phyloP scores from a whole-genome alignment of 129 eudicot genomes.

The sunflower (Helianthus annuus) region HanXRQr2.0-SUNRISE NC_035445.2:147846593-147847092 shows the following conservation, averaged over 20 bases:
- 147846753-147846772: not conserved
- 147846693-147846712: too few relatives aligned
- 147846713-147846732: too few relatives aligned
- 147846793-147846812: not conserved
- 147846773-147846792: not conserved
- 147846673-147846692: too few relatives aligned
- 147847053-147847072: not conserved
- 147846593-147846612: too few relatives aligned
- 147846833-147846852: not conserved
- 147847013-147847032: conserved; percentile 1
- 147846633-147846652: too few relatives aligned
- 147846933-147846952: too few relatives aligned
- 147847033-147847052: conserved; percentile 15
- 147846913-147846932: not conserved
- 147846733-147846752: not conserved
- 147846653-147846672: too few relatives aligned
- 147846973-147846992: not conserved
- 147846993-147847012: conserved; percentile 9
- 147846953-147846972: not conserved
- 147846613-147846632: too few relatives aligned
- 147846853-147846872: too few relatives aligned
- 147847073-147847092: conserved; percentile 8
- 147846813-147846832: not conserved
- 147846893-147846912: not conserved
- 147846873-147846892: not conserved